phyloP scores from a whole-genome alignment of 2,329 filamentous ascomycete genomes.

The Fusarium sp. region DNA sequence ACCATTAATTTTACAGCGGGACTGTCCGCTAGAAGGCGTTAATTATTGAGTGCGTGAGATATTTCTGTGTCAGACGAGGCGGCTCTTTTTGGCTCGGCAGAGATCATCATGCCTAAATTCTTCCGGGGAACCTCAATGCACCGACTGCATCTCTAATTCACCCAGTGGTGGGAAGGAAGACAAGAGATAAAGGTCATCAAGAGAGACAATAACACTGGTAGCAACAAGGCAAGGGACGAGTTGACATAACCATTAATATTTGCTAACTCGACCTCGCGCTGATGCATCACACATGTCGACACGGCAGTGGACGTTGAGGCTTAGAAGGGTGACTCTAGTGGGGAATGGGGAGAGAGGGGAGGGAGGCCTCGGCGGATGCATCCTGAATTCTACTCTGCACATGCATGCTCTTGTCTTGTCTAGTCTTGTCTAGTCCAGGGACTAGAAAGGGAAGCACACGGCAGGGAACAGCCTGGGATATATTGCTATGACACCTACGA shows the following conservation, averaged over 20 bases:
- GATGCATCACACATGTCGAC: slow-evolving; percentile 40
- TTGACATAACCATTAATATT: not conserved
- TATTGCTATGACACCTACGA: too few species aligned
- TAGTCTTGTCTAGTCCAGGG: too few species aligned
- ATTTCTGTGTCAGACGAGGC: slow-evolving; percentile 38
- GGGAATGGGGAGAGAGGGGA: slow-evolving; percentile 33
- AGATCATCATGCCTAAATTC: slow-evolving; percentile 21
- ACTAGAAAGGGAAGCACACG: too few species aligned
- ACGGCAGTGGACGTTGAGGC: slow-evolving; percentile 44
- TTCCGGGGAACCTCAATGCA: not conserved
- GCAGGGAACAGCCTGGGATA: too few species aligned
- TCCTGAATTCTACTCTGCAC: slow-evolving; percentile 20
- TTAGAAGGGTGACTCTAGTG: slow-evolving; percentile 40
- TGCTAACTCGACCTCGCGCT: slow-evolving; percentile 27
- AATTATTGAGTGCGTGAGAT: slow-evolving; percentile 34
- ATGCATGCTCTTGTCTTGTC: slow-evolving; percentile 8
- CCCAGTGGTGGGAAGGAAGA: not conserved
- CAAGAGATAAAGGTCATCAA: not conserved
- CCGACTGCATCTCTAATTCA: too few species aligned
- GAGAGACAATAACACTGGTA: too few species aligned
- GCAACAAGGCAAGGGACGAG: not conserved
- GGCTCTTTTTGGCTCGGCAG: slow-evolving; percentile 38
- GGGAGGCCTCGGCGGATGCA: slow-evolving; percentile 41
- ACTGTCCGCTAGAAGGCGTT: slow-evolving; percentile 30
- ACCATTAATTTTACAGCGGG: slow-evolving; percentile 13